phyloP scores from a whole-genome alignment of 2,329 filamentous ascomycete species.

The Sporothrix pseudoabietina region DNA sequence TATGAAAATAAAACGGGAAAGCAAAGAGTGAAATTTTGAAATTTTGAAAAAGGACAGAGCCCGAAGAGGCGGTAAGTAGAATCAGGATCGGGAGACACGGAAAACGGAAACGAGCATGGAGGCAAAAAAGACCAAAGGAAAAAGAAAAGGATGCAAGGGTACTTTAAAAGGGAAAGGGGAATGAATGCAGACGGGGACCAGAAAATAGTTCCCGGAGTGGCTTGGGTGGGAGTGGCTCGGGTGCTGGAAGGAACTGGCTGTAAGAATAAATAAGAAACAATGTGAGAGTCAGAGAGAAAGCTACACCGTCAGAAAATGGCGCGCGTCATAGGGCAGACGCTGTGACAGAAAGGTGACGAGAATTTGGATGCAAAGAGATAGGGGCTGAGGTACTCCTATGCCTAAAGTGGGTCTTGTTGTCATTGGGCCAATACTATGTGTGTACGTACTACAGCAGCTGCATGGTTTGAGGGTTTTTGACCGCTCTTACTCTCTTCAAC shows the following conservation, averaged over 20 bases:
- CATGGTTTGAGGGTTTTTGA: too few species aligned
- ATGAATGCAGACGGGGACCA: not conserved
- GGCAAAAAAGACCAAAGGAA: not conserved
- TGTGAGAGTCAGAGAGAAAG: not conserved
- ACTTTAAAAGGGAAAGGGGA: not conserved
- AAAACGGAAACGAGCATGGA: not conserved
- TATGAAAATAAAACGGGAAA: not conserved
- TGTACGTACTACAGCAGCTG: too few species aligned
- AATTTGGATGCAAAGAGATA: not conserved
- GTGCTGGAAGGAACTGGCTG: not conserved
- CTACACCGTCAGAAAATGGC: not conserved
- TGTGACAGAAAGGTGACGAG: not conserved
- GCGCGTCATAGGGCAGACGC: not conserved
- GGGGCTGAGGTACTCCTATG: not conserved
- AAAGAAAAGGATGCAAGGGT: not conserved
- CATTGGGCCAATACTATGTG: not conserved
- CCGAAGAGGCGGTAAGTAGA: conserved; percentile 7
- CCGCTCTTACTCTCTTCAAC: too few species aligned
- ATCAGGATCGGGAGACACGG: not conserved
- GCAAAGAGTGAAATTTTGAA: not conserved
- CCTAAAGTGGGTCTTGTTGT: not conserved
- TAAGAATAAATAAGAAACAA: not conserved
- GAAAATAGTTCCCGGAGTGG: not conserved
- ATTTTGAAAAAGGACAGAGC: not conserved
- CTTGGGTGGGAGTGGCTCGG: conserved; percentile 15